These are phyloP conservation scores for Bryum argenteum DNA, from an alignment of 225 moss, liverwort and hornwort species.

Conservation along the genomic window DNA sequence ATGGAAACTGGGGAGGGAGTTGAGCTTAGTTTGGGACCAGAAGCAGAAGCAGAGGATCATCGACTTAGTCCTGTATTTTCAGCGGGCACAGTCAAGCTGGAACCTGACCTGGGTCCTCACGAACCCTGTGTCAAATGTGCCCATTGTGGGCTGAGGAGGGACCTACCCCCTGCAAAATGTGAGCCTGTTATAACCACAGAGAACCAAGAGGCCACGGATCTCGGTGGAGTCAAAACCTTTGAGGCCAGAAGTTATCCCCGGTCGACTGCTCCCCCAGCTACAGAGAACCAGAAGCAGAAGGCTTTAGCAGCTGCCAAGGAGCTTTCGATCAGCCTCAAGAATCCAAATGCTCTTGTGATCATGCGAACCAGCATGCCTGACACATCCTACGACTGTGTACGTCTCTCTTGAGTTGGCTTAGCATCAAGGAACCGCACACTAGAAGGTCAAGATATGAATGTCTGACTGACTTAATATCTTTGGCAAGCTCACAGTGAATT, in stretches of 20 bases:
- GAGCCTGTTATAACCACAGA: constrained; percentile 29
- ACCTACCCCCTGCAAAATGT: neutral
- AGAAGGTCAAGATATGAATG: neutral
- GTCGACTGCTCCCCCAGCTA: constrained; percentile 19
- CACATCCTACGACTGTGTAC: constrained; percentile 33
- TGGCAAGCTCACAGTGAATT: constrained; percentile 2
- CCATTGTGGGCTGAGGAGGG: constrained; percentile 31
- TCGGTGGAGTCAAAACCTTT: constrained; percentile 1
- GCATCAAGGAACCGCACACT: neutral
- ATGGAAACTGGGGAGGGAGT: neutral
- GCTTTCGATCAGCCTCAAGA: constrained; percentile 28
- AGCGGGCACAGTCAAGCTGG: constrained; percentile 41
- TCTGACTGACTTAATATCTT: neutral
- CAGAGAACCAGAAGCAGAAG: constrained; percentile 44
- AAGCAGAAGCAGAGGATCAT: neutral
- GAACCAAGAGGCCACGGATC: constrained; percentile 3
- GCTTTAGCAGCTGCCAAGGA: constrained; percentile 29
- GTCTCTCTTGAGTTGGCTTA: constrained; percentile 14
- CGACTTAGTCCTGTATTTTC: constrained; percentile 15
- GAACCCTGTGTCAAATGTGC: constrained; percentile 23
- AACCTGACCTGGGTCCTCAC: constrained; percentile 20
- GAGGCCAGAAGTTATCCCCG: constrained; percentile 10
- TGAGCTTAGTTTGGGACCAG: neutral
- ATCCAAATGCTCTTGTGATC: constrained; percentile 38
- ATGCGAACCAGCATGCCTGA: constrained; percentile 35